Base-by-base conservation (phyloP, 768 basidiomycete genomes). In the Tylopilus vinaceipallidus region DNA sequence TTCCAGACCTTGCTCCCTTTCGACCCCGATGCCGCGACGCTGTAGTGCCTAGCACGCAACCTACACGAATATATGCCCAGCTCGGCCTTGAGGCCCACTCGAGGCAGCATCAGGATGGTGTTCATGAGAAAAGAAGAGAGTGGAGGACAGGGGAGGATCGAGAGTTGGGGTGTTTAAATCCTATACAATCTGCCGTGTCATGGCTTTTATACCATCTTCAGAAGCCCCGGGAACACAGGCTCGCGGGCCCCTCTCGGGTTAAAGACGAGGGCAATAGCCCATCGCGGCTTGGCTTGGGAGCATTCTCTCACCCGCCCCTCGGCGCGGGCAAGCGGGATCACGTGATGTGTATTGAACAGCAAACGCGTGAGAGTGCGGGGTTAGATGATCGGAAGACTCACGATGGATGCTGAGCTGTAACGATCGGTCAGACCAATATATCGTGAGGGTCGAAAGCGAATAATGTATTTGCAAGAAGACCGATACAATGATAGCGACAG, bases 1-100 rank as follows among this genome's bases (percentile, higher is more conserved):
- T 73, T 71, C 83, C 84, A 94, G 16, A 95, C 75, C 68, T 94
- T 89, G 50, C 56, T 60, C 59, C 61, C 68, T 26, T 59, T 62
- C 19, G 54, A 60, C 17, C 32, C 47, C 33, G 53, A 8, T 20
- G 50, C n/a, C 4, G 30, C 22, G 8, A 52, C 35, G 12, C 52
- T 50, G 41, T 55, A 51, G 22, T 22, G 30, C 34, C 34, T 52
- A 29, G 9, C 23, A 45, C 27, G 43, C 36, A 47, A 37, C 26
- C 34, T 48, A 32, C 34, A 47, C 8, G 49, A 33, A 24, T 40
- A 43, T 39, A 47, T 27, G 11, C 52, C 49, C 34, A 43, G 19
- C 19, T 54, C 44, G 36, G 50, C 37, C n/a, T 19, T 43, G 22
- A 44, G n/a, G 29, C 53, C 29, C 16, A 42, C 29, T 48, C 45